Evolutionary conservation across 2,329 filamentous ascomycete species (phyloP), one percentile per base, ranked within the genome.

Genomic region (Paecilomyces niveus): DNA sequence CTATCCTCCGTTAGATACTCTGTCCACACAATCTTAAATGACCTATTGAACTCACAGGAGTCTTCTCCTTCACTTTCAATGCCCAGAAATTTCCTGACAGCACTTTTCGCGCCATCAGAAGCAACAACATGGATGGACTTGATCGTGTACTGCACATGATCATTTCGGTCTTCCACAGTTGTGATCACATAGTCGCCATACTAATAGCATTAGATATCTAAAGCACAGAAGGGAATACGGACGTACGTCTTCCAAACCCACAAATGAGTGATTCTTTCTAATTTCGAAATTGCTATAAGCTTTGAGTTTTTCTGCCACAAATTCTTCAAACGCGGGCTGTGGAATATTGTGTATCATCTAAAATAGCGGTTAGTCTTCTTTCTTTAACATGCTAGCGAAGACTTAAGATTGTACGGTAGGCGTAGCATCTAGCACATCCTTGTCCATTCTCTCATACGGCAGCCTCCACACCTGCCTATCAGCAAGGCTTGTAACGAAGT

Each of bases 341-440:
- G 76, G 72, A 5, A 78, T 73, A 57, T 78, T 78, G 52, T 77
- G 74, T 24, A 78, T 75, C 75, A 77, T 77, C 32, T 35, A 15
- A 6, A 35, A 8, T 3, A 35, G 4, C 6, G 13, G 74, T 74
- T 11, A 77, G 58, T 26, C 5, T 26, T 26, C 5, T 5, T 5
- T 26, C 5, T 7, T 65, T 62, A n/a, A n/a, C n/a, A n/a, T n/a
- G n/a, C n/a, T n/a, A n/a, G n/a, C n/a, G n/a, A n/a, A n/a, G n/a
- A n/a, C n/a, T n/a, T n/a, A n/a, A n/a, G n/a, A n/a, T n/a, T n/a
- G n/a, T n/a, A n/a, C n/a, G n/a, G n/a, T n/a, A n/a, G n/a, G n/a
- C n/a, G n/a, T n/a, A n/a, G n/a, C n/a, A n/a, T n/a, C n/a, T n/a
- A n/a, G n/a, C n/a, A n/a, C n/a, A n/a, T n/a, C n/a, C n/a, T n/a